phyloP scores from a whole-genome alignment of 2,329 filamentous ascomycete genomes.

The Ophiostoma triangulosporum region DNA sequence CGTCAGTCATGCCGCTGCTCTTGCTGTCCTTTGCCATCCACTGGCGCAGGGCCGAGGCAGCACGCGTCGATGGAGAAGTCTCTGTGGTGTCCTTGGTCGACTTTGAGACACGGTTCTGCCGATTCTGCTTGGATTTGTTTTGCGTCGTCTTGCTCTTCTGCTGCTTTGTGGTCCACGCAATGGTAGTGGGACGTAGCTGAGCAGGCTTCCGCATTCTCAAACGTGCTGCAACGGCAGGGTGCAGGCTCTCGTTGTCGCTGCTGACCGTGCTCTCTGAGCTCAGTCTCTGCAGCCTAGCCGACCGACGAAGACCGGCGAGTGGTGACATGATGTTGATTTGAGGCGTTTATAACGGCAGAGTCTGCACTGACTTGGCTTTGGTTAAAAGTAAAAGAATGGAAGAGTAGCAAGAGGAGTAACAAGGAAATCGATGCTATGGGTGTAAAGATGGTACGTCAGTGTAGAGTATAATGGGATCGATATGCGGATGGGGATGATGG shows the following conservation, averaged over 20 bases:
- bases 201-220: neutral
- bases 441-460: neutral
- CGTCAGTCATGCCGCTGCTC: too few species aligned
- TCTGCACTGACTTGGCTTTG: neutral
- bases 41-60: neutral
- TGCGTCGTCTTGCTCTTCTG: neutral
- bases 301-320: neutral
- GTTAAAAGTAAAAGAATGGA: neutral
- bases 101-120: neutral
- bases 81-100: neutral
- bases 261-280: neutral
- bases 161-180: neutral
- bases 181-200: neutral
- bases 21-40: neutral
- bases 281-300: neutral
- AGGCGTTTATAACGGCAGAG: neutral
- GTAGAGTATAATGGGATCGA: neutral
- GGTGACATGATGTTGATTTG: neutral
- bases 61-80: neutral
- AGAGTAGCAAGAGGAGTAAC: neutral
- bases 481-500: neutral
- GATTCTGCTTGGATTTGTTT: neutral
- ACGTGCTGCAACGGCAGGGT: neutral
- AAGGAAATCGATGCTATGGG: neutral
- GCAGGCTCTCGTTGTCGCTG: neutral